phyloP scores from a whole-genome alignment of 768 basidiomycete genomes.

The Lentinula raphanica region DNA sequence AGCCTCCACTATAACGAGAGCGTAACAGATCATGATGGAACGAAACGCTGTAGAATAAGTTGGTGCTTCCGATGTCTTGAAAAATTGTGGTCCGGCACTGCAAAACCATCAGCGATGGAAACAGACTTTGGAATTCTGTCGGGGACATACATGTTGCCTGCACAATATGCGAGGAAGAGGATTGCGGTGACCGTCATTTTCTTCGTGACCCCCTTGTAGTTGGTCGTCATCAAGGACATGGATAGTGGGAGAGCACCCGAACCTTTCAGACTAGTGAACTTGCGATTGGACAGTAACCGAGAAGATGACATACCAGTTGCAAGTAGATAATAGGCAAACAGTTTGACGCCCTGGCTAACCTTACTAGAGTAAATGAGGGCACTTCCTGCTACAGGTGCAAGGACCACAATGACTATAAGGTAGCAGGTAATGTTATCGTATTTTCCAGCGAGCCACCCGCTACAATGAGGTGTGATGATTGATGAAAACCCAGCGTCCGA shows the following conservation, averaged over 20 bases:
- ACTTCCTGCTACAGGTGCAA: not conserved
- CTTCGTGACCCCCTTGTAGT: constrained; percentile 3
- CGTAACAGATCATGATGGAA: not conserved
- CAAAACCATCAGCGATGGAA: not conserved
- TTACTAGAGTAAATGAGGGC: not conserved
- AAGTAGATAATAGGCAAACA: not conserved
- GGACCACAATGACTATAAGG: not conserved
- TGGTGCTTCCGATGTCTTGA: not conserved
- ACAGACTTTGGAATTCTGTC: too few relatives aligned
- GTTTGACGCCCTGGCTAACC: not conserved
- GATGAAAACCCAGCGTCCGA: not conserved
- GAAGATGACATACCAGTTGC: not conserved
- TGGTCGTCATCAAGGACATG: not conserved
- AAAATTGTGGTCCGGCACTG: constrained; percentile 1
- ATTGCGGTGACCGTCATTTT: not conserved
- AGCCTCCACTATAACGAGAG: not conserved
- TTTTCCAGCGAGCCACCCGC: not conserved
- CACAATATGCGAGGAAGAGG: not conserved
- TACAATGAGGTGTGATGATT: not conserved
- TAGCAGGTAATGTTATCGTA: not conserved
- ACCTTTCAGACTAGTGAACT: not conserved
- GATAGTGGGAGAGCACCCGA: not conserved
- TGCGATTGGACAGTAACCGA: too few relatives aligned
- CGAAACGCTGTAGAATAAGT: not conserved
- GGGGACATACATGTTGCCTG: constrained; percentile 1